Conservation (phyloP, 2,329 filamentous ascomycete genomes). For the Aspergillus sojae region DNA sequence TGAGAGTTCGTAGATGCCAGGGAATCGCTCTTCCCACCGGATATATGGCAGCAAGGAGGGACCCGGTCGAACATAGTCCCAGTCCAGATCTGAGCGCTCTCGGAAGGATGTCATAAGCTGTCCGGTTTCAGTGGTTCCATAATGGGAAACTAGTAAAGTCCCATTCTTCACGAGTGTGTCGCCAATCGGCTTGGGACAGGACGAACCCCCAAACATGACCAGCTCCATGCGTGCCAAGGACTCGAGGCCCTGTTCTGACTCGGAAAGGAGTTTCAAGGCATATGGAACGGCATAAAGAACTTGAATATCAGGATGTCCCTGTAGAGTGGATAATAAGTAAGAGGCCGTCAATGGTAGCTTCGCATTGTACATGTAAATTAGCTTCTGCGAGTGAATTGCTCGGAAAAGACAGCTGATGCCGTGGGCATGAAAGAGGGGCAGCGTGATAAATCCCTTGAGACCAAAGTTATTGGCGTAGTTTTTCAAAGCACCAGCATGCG, state of each 20-base stretch:
- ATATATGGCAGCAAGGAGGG: constrained; percentile 46
- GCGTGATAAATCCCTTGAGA: constrained; percentile 55
- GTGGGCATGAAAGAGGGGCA: constrained; percentile 63
- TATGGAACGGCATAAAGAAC: constrained; percentile 67
- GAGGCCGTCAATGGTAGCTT: constrained; percentile 56
- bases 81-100: constrained; percentile 55
- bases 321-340: constrained; percentile 50
- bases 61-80: constrained; percentile 61
- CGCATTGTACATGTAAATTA: constrained; percentile 59
- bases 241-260: constrained; percentile 57
- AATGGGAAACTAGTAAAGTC: constrained; percentile 59
- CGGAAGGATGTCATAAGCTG: constrained; percentile 65
- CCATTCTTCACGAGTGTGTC: constrained; percentile 56
- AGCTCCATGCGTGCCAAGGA: constrained; percentile 51
- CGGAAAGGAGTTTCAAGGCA: constrained; percentile 63
- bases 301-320: constrained; percentile 47
- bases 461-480: constrained; percentile 51
- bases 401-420: constrained; percentile 60
- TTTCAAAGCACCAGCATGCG: constrained; percentile 53
- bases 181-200: constrained; percentile 62
- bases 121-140: constrained; percentile 64
- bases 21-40: constrained; percentile 37
- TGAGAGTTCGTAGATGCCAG: constrained; percentile 41
- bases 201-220: constrained; percentile 60
- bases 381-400: constrained; percentile 53